A percentile compares a stretch with the other conserved stretches of the same genome.
Conservation (phyloP, 2,329 filamentous ascomycete genomes). For the Microascus cirrosus region DNA sequence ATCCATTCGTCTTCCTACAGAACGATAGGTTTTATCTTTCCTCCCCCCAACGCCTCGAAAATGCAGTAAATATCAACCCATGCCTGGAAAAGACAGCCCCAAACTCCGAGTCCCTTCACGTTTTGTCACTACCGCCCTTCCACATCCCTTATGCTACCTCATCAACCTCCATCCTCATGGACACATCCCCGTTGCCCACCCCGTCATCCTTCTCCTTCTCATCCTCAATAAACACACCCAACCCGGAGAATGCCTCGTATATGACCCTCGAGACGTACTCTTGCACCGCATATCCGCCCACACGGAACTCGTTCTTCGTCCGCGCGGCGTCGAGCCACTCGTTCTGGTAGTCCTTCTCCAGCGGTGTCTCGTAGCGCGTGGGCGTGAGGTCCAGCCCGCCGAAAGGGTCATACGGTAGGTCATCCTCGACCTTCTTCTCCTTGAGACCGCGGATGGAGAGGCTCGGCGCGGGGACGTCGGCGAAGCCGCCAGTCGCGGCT, state of each 20-base stretch:
- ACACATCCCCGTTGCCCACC: constrained; percentile 14
- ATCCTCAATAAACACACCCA: constrained; percentile 79
- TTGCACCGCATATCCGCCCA: constrained; percentile 71
- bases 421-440: constrained; percentile 30
- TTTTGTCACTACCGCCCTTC: neutral
- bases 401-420: constrained; percentile 81
- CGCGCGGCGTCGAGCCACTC: constrained; percentile 59
- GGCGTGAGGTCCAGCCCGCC: constrained; percentile 60
- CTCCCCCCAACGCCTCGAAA: neutral
- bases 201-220: constrained; percentile 39
- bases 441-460: constrained; percentile 69
- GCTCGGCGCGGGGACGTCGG: constrained; percentile 13
- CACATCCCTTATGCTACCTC: neutral
- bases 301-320: constrained; percentile 53
- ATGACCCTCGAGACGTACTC: constrained; percentile 76
- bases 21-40: neutral
- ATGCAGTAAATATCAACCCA: neutral
- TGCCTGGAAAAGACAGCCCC: neutral
- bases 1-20: neutral
- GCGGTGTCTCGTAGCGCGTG: constrained; percentile 53
- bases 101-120: neutral
- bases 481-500: constrained; percentile 22
- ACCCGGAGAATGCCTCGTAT: constrained; percentile 79
- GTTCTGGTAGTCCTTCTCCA: constrained; percentile 56
- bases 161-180: constrained; percentile 3